Evolutionary conservation across 768 basidiomycete genomes (phyloP).

Genomic region (Porphyrellus cyaneotinctus): DNA sequence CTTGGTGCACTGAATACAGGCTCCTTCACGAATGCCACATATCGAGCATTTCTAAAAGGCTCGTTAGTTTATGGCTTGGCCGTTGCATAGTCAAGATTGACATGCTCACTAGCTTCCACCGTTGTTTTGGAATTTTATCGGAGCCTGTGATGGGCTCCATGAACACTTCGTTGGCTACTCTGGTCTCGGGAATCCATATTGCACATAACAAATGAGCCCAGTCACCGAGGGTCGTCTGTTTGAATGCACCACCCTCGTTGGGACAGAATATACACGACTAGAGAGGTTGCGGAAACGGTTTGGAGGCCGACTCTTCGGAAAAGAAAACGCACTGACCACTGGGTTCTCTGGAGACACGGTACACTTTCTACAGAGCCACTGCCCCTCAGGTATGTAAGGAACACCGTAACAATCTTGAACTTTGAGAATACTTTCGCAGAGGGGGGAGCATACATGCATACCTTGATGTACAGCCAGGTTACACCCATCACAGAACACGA

Average conservation of each 20-base stretch:
- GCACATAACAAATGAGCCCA: conserved; percentile 98
- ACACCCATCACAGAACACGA: conserved; percentile 98
- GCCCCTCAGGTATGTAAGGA: conserved; percentile 98
- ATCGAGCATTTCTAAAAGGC: conserved; percentile 53
- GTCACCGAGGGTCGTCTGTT: conserved; percentile 86
- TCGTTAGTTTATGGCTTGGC: conserved; percentile 7
- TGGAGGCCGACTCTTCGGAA: not conserved
- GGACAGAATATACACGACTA: conserved; percentile 95
- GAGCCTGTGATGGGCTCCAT: conserved; percentile 97
- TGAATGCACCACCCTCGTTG: conserved; percentile 96
- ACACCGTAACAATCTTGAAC: conserved; percentile 95
- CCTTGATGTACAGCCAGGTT: conserved; percentile 99
- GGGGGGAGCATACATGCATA: conserved; percentile 29
- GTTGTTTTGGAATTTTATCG: conserved; percentile 80
- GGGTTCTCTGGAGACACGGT: conserved; percentile 96
- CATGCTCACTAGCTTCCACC: conserved; percentile 86
- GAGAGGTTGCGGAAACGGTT: not conserved
- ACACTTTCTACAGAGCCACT: conserved; percentile 98
- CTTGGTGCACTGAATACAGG: conserved; percentile 95
- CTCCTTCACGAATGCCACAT: conserved; percentile 62
- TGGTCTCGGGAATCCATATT: conserved; percentile 95
- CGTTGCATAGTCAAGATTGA: not conserved
- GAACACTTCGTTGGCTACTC: conserved; percentile 89
- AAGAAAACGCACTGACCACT: conserved; percentile 56
- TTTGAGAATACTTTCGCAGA: conserved; percentile 7